phyloP scores from a whole-genome alignment of 805 yeast genomes.

The Myxozyma melibiosi region DNA sequence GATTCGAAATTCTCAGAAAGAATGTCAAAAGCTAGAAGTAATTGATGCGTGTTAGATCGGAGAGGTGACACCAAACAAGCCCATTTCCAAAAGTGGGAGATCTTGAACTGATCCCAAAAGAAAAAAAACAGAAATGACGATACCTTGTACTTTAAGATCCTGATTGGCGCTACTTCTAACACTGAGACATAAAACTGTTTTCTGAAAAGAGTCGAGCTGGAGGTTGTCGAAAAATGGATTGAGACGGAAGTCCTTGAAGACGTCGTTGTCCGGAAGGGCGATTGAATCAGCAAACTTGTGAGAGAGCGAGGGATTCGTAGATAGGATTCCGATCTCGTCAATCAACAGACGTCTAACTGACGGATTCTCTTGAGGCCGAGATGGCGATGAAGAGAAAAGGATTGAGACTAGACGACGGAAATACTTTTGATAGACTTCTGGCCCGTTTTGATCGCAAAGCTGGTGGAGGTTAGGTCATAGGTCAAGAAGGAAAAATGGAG shows the following conservation, averaged over 20 bases:
- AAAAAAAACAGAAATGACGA: neutral
- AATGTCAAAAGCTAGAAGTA: constrained; percentile 16
- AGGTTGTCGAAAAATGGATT: constrained; percentile 41
- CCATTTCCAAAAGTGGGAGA: too few relatives aligned
- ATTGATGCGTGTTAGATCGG: neutral
- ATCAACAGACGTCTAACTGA: constrained; percentile 32
- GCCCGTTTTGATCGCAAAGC: constrained; percentile 46
- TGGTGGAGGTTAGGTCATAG: constrained; percentile 4
- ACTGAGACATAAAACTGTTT: constrained; percentile 33
- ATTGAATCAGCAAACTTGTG: constrained; percentile 26
- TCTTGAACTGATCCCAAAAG: neutral
- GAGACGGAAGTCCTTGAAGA: constrained; percentile 40
- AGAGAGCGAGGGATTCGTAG: constrained; percentile 22
- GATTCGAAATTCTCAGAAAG: constrained; percentile 15
- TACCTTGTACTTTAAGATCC: constrained; percentile 23
- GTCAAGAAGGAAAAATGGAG: neutral
- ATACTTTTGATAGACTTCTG: constrained; percentile 43
- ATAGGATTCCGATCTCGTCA: constrained; percentile 24
- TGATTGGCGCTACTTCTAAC: constrained; percentile 20
- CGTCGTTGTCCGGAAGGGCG: constrained; percentile 33
- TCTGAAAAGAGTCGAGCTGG: constrained; percentile 36
- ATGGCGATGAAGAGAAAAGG: constrained; percentile 12
- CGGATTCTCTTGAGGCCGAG: constrained; percentile 37
- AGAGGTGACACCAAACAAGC: neutral
- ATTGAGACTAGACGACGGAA: constrained; percentile 40